Conservation (phyloP, 768 basidiomycete species). For the Bullera alba region DNA sequence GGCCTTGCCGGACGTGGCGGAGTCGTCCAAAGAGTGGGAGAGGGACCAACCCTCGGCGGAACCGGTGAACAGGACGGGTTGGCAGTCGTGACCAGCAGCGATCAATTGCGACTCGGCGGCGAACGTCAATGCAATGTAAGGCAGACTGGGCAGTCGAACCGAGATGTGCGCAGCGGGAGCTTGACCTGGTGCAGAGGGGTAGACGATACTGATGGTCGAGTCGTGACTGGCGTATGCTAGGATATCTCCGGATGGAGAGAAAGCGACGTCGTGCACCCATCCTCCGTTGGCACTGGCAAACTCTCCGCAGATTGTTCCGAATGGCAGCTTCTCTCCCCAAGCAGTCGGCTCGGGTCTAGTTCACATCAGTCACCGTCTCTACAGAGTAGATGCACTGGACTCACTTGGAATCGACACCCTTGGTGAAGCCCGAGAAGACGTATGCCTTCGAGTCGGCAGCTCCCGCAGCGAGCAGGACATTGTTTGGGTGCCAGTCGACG, state of each 20-base stretch:
- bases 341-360: conserved; percentile 74
- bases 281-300: conserved; percentile 82
- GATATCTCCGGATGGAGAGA: conserved; percentile 91
- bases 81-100: conserved; percentile 96
- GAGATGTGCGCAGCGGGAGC: conserved; percentile 55
- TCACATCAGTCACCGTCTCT: not conserved
- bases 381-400: conserved; percentile 9
- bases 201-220: conserved; percentile 85
- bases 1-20: conserved; percentile 52
- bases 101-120: conserved; percentile 72
- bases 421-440: conserved; percentile 96
- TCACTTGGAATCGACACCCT: conserved; percentile 89
- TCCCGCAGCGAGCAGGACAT: conserved; percentile 93
- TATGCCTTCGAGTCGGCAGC: conserved; percentile 95
- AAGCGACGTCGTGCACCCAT: conserved; percentile 93
- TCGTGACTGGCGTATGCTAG: conserved; percentile 95
- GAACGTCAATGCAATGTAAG: conserved; percentile 79
- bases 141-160: conserved; percentile 70
- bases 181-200: conserved; percentile 61
- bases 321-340: conserved; percentile 98
- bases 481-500: conserved; percentile 98
- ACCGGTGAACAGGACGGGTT: conserved; percentile 80
- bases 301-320: conserved; percentile 95
- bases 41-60: conserved; percentile 67
- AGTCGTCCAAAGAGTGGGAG: conserved; percentile 76